Conservation (phyloP, 2,329 filamentous ascomycete species). For the Pestalotiopsis sp. region DNA sequence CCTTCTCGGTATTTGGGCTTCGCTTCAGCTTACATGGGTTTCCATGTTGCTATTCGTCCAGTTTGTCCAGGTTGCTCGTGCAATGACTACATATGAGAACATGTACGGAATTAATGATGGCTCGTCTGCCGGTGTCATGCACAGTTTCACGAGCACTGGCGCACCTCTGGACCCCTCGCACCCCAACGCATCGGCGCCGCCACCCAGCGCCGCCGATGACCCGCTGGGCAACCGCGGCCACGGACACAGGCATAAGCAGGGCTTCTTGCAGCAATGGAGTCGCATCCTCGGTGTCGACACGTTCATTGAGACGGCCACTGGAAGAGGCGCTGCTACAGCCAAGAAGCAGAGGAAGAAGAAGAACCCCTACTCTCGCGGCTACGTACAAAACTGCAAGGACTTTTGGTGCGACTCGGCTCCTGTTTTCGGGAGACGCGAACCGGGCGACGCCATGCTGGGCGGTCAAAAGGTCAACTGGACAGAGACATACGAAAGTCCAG, state of each 20-base stretch:
- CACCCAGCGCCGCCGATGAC: slow-evolving; percentile 43
- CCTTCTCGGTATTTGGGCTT: slow-evolving; percentile 76
- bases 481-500: slow-evolving; percentile 83
- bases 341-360: slow-evolving; percentile 57
- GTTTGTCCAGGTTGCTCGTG: slow-evolving; percentile 86
- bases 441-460: slow-evolving; percentile 74
- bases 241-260: slow-evolving; percentile 57
- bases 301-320: slow-evolving; percentile 90
- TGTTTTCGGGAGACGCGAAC: slow-evolving; percentile 73
- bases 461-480: slow-evolving; percentile 85
- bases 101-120: slow-evolving; percentile 79
- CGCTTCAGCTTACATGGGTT: slow-evolving; percentile 89
- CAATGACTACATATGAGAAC: slow-evolving; percentile 95
- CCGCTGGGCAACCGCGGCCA: slow-evolving; percentile 42
- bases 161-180: slow-evolving; percentile 70
- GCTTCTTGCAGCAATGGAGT: slow-evolving; percentile 78
- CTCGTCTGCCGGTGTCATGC: slow-evolving; percentile 57
- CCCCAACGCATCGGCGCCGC: slow-evolving; percentile 53
- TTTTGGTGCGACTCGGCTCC: slow-evolving; percentile 94
- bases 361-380: slow-evolving; percentile 85
- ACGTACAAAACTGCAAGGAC: slow-evolving; percentile 88
- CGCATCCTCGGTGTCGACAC: slow-evolving; percentile 88
- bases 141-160: slow-evolving; percentile 77
- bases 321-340: slow-evolving; percentile 66
- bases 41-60: slow-evolving; percentile 97